phyloP scores from a whole-genome alignment of 2,329 filamentous ascomycete species.

The Leptographium wingfieldii region DNA sequence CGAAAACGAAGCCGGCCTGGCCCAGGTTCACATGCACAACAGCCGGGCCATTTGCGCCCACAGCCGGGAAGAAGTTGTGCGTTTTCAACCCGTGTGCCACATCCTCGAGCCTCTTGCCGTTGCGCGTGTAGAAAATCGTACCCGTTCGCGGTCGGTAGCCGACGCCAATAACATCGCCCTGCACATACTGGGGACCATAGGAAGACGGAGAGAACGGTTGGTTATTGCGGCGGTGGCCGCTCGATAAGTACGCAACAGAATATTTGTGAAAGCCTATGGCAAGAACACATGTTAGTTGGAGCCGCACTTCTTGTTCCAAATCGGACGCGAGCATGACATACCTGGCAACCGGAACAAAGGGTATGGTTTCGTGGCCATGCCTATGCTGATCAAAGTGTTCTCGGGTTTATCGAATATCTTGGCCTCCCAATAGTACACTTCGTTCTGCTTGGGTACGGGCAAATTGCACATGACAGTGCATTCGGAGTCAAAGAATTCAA shows the following conservation, averaged over 20 bases:
- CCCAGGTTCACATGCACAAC: constrained; percentile 95
- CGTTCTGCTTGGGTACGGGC: constrained; percentile 95
- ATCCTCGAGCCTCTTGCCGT: constrained; percentile 94
- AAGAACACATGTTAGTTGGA: neutral
- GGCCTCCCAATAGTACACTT: constrained; percentile 98
- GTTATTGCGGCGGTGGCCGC: constrained; percentile 76
- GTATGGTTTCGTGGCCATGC: constrained; percentile 94
- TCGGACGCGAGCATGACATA: constrained; percentile 24
- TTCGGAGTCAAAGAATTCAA: constrained; percentile 97
- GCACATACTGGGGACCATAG: constrained; percentile 75
- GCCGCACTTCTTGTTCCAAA: neutral
- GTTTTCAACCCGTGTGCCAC: constrained; percentile 84
- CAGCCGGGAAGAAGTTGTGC: constrained; percentile 93
- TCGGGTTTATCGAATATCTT: constrained; percentile 98
- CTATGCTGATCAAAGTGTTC: constrained; percentile 72
- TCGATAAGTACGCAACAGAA: constrained; percentile 83
- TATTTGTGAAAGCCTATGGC: constrained; percentile 72
- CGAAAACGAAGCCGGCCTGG: constrained; percentile 96
- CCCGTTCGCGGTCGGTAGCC: constrained; percentile 91
- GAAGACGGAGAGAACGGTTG: constrained; percentile 73
- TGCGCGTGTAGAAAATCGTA: constrained; percentile 94
- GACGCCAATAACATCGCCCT: constrained; percentile 91
- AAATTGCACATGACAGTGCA: constrained; percentile 96
- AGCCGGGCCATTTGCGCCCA: constrained; percentile 91
- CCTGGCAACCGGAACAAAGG: constrained; percentile 88